A percentile compares a stretch with the other conserved stretches of the same genome.
Conservation (phyloP, 2,329 filamentous ascomycete species). For the Xylaria sp. region DNA sequence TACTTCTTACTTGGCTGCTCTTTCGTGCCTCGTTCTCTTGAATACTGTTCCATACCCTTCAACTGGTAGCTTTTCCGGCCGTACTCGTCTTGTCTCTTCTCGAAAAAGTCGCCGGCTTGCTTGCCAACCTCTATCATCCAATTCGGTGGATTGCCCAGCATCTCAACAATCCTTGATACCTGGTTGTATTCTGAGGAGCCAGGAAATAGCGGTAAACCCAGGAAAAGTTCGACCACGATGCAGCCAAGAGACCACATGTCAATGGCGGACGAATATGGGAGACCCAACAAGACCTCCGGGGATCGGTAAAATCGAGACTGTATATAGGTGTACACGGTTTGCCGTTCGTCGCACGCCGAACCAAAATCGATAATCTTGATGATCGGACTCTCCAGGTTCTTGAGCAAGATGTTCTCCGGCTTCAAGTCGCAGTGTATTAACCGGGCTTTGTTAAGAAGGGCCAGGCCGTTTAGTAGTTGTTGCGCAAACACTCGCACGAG, state of each 20-base stretch:
- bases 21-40: slow-evolving; percentile 89
- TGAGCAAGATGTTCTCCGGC: slow-evolving; percentile 94
- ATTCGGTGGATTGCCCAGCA: slow-evolving; percentile 91
- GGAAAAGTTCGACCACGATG: slow-evolving; percentile 95
- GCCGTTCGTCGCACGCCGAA: slow-evolving; percentile 94
- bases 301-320: slow-evolving; percentile 98
- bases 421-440: slow-evolving; percentile 98
- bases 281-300: slow-evolving; percentile 87
- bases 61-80: slow-evolving; percentile 84
- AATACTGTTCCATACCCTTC: slow-evolving; percentile 98
- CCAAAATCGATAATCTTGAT: slow-evolving; percentile 99
- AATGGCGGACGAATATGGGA: slow-evolving; percentile 96
- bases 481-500: slow-evolving; percentile 96
- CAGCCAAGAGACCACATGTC: slow-evolving; percentile 99
- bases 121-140: slow-evolving; percentile 99
- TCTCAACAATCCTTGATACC: slow-evolving; percentile 93
- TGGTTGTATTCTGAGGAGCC: slow-evolving; percentile 99
- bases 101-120: slow-evolving; percentile 94
- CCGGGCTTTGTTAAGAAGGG: slow-evolving; percentile 89
- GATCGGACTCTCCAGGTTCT: slow-evolving; percentile 97
- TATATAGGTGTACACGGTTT: slow-evolving; percentile 98
- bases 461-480: slow-evolving; percentile 87
- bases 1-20: slow-evolving; percentile 99
- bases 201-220: slow-evolving; percentile 89
- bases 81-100: slow-evolving; percentile 87